Evolutionary conservation across 768 basidiomycete genomes (phyloP), one percentile per base, ranked within the genome.

Genomic region (Crepidotus variabilis): DNA sequence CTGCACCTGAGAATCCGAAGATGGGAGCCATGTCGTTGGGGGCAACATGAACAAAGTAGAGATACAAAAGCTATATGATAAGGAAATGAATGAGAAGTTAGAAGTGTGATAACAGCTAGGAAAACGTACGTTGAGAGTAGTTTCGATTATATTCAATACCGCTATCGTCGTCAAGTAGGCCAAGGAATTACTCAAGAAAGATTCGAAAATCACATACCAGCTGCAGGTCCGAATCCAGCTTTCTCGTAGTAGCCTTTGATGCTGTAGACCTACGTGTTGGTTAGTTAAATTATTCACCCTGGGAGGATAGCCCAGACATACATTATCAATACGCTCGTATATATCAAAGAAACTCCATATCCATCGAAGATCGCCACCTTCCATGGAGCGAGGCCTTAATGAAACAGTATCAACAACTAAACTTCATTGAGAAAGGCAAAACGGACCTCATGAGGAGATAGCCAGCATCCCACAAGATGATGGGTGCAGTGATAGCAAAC

Each of bases 301-400:
- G 59, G 23, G 45, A 22, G 43, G 23, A 56, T 50, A 50, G 43
- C 21, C 45, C 55, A 2, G 24, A 51, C 54, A 23, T 51, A 65
- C 71, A 57, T 68, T 64, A 63, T 72, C 69, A 22, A 90, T 68
- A 11, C 82, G 73, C 60, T 84, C 86, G 69, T 88, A 90, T 52
- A 82, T 57, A 57, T 78, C 82, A 66, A 92, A 92, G 2, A 84
- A 84, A 53, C 78, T 76, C 90, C 90, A 93, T 53, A 92, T 82
- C 90, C 90, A 92, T 60, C 89, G 82, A 36, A 92, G 75, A 72
- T 92, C 89, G 2, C 91, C 91, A 0, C 87, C 89, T 43, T 67
- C 68, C 73, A 77, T 74, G 2, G 75, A 77, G 48, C 75, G 72
- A 24, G 76, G 75, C 50, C 75, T 77, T 54, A 52, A 60, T 34